Base-by-base conservation (phyloP, 805 yeast species). In the Ogataea salicorniae region DNA sequence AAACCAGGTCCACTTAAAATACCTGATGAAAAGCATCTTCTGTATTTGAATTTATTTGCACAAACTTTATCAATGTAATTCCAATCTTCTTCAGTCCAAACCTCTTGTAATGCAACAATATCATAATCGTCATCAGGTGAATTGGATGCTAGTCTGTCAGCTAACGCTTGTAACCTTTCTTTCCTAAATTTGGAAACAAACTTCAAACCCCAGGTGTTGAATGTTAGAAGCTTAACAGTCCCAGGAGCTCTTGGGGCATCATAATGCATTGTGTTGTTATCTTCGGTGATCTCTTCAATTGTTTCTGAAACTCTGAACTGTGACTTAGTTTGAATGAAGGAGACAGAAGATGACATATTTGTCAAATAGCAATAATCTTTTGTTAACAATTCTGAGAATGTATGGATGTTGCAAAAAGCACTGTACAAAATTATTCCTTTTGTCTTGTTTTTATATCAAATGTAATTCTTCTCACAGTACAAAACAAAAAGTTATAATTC, bases 1-100 rank as follows among this genome's bases (percentile, higher is more conserved):
- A 94, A 72, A 0, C 99, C 99, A 0, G 99, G 98, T 0, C 99
- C 99, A 0, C 96, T 70, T 2, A 94, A 54, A 4, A 94, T 87
- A 0, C 98, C 99, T 3, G 95, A 77, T 49, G 79, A 80, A 69
- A 85, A 94, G 45, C 77, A 71, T 50, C 96, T 75, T 44, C 80
- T 65, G 63, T 79, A 82, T 0, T 92, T 91, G 55, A 76, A 87
- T 36, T 59, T 61, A 1, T 56, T 55, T 2, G 62, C 46, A 49
- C 90, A 78, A 6, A 62, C 63, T 3, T 53, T 50, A 16, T 74
- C 73, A 18, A 94, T 66, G 51, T 79, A 78, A 1, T 79, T 76
- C 91, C 91, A 91, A 64, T 94, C 99, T 41, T 77, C 81, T 52
- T 81, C 76, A 37, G 84, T 83, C 99, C 99, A 94, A 13, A 94